Conservation (phyloP, 805 yeast species). For the Yamadazyma philogaea region DNA sequence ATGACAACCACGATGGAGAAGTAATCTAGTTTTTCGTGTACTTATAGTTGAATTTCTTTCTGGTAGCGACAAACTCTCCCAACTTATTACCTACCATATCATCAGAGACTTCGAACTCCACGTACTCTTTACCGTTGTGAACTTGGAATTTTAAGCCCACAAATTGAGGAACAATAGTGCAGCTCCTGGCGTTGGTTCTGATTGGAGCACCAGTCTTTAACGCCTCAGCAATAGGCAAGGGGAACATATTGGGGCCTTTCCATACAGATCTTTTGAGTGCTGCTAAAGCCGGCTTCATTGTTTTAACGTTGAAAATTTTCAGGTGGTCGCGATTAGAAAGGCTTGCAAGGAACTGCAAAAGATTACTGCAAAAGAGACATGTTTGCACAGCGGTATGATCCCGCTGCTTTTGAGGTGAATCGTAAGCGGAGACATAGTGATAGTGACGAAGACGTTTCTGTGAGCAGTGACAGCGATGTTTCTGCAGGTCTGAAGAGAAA, state of each 20-base stretch:
- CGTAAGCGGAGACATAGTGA: constrained; percentile 7
- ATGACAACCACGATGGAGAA: not conserved
- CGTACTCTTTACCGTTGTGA: constrained; percentile 94
- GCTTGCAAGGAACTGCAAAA: not conserved
- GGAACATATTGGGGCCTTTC: constrained; percentile 89
- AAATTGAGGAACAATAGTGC: constrained; percentile 93
- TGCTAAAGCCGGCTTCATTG: constrained; percentile 34
- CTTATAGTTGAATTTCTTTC: constrained; percentile 82
- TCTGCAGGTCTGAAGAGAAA: no score
- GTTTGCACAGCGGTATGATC: constrained; percentile 17
- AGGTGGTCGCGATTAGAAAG: not conserved
- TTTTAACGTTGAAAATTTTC: constrained; percentile 10
- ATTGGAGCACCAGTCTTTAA: constrained; percentile 77
- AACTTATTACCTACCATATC: constrained; percentile 96
- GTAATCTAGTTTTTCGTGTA: constrained; percentile 59
- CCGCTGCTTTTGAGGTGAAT: constrained; percentile 3
- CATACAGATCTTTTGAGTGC: constrained; percentile 38
- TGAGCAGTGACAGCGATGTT: not conserved
- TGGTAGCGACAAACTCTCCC: constrained; percentile 93
- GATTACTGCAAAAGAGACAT: constrained; percentile 8
- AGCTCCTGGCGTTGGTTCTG: constrained; percentile 92
- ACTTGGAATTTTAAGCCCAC: constrained; percentile 93
- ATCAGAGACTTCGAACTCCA: constrained; percentile 79
- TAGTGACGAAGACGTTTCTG: constrained; percentile 4
- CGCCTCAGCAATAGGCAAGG: constrained; percentile 89